phyloP scores from a whole-genome alignment of 75 land plant species.

The Picea sitchensis region DNA sequence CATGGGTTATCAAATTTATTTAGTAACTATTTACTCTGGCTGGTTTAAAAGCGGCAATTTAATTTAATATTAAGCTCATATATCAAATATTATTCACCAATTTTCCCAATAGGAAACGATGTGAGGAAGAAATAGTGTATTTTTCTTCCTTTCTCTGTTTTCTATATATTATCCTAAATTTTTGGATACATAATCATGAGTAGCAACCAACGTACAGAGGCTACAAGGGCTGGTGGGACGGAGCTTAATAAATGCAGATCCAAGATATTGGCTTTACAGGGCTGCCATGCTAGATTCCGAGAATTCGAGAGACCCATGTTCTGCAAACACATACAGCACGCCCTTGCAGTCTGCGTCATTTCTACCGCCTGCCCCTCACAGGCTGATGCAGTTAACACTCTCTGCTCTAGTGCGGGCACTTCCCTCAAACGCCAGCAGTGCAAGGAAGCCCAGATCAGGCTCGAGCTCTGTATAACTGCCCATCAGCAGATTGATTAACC shows the following conservation, averaged over 20 bases:
- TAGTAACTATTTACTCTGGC: no score
- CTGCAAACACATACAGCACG: background rate
- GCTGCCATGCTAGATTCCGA: background rate
- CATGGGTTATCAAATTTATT: no score
- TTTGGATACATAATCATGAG: no score
- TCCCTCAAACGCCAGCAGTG: slow-evolving; percentile 12
- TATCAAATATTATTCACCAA: no score
- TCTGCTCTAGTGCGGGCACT: slow-evolving; percentile 9
- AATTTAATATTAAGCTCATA: no score
- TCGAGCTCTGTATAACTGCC: slow-evolving; percentile 9
- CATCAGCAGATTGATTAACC: background rate
- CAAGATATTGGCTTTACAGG: background rate
- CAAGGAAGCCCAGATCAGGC: slow-evolving; percentile 7
- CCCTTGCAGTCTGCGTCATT: background rate
- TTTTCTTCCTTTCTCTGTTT: no score
- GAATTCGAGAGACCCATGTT: background rate
- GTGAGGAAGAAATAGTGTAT: no score
- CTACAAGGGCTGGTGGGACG: no score
- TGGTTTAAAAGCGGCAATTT: no score
- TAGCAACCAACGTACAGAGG: no score
- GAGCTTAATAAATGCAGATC: background rate
- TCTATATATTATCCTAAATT: no score
- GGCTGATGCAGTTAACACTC: slow-evolving; percentile 2
- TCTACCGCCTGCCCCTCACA: slow-evolving; percentile 5
- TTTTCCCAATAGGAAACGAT: no score